These are phyloP conservation scores for Lecanicillium sp. DNA, from an alignment of 2,329 filamentous ascomycete genomes.

Conservation along the genomic window DNA sequence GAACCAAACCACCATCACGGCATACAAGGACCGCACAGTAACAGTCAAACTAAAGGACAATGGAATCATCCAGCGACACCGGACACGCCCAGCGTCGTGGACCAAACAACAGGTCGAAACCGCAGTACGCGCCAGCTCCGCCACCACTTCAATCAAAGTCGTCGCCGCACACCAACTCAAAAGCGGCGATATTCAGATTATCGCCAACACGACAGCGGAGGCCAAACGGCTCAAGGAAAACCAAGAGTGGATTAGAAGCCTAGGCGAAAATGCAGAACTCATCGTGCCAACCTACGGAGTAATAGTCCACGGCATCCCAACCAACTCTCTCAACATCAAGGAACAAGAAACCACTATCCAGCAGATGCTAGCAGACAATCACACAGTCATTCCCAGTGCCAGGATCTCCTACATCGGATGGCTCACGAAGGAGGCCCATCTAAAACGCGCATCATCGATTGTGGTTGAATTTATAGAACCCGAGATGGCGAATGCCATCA, in stretches of 20 bases:
- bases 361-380: constrained; percentile 19
- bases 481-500: constrained; percentile 17
- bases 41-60: too few species aligned
- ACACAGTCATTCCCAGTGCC: constrained; percentile 14
- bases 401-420: constrained; percentile 18
- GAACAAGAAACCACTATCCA: constrained; percentile 17
- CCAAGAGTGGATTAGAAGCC: too few species aligned
- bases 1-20: too few species aligned
- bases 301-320: too few species aligned
- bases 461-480: constrained; percentile 18
- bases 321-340: too few species aligned
- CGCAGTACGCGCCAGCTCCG: constrained; percentile 11
- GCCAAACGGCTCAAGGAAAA: too few species aligned
- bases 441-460: constrained; percentile 16
- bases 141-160: constrained; percentile 15
- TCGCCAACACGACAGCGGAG: too few species aligned
- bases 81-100: constrained; percentile 8
- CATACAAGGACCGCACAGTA: too few species aligned
- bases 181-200: too few species aligned
- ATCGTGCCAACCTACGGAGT: too few species aligned
- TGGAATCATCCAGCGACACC: constrained; percentile 11
- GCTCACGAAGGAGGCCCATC: constrained; percentile 14
- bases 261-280: too few species aligned
- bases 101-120: constrained; percentile 14
- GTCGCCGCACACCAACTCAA: too few species aligned